phyloP scores from a whole-genome alignment of 2,329 filamentous ascomycete species.

The Colletotrichum aenigma region DNA sequence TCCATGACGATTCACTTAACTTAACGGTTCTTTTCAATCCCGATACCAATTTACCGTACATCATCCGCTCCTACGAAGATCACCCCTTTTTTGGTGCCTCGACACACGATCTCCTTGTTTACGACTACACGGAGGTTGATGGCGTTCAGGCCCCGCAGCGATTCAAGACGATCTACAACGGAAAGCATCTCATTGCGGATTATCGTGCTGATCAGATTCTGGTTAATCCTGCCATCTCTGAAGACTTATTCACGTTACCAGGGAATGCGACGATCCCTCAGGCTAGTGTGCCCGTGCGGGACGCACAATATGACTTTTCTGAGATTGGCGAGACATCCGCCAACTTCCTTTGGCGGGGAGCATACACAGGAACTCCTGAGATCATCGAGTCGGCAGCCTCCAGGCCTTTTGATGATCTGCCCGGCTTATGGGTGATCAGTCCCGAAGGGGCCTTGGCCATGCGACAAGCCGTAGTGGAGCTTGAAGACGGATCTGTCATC shows the following conservation, averaged over 20 bases:
- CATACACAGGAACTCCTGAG: slow-evolving; percentile 7
- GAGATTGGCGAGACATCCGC: slow-evolving; percentile 17
- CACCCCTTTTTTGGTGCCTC: slow-evolving; percentile 15
- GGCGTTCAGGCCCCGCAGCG: slow-evolving; percentile 3
- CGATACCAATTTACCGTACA: background rate
- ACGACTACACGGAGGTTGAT: slow-evolving; percentile 6
- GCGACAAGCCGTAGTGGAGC: slow-evolving; percentile 18
- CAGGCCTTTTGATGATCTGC: background rate
- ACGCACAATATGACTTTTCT: background rate
- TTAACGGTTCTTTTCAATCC: background rate
- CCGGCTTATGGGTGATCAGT: background rate
- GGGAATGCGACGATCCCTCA: background rate
- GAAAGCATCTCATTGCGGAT: background rate
- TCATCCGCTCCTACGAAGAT: slow-evolving; percentile 12
- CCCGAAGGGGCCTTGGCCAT: background rate
- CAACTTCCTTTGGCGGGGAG: slow-evolving; percentile 11
- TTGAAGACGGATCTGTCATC: slow-evolving; percentile 13
- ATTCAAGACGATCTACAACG: slow-evolving; percentile 8
- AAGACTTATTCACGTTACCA: background rate
- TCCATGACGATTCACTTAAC: background rate
- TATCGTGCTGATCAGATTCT: background rate
- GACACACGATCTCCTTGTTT: slow-evolving; percentile 13
- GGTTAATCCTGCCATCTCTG: background rate
- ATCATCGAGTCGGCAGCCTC: background rate
- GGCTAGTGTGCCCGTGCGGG: background rate